phyloP scores from a whole-genome alignment of 805 yeast species.

The Metschnikowia proteae region DNA sequence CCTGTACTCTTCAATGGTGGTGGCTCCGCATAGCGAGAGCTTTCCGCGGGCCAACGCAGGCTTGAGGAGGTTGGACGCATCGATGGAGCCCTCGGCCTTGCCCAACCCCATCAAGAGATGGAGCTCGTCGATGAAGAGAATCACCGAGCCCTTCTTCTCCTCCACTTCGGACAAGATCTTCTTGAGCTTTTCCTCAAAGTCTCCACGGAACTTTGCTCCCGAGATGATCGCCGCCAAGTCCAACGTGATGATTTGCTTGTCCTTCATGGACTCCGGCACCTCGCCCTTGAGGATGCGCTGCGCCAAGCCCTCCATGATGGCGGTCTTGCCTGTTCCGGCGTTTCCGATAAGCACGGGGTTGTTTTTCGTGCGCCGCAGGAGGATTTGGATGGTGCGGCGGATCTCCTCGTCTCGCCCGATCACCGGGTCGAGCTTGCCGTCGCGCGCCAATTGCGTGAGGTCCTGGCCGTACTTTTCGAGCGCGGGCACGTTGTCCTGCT shows the following conservation, averaged over 20 bases:
- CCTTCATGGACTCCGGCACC: conserved; percentile 91
- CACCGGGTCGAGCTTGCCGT: conserved; percentile 93
- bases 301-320: conserved; percentile 94
- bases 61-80: conserved; percentile 88
- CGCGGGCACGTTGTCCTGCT: conserved; percentile 60
- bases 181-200: conserved; percentile 88
- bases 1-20: conserved; percentile 88
- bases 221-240: conserved; percentile 88
- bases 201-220: conserved; percentile 95
- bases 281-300: conserved; percentile 88
- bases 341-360: conserved; percentile 93
- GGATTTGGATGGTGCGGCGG: conserved; percentile 84
- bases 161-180: conserved; percentile 79
- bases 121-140: conserved; percentile 85
- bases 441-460: conserved; percentile 78
- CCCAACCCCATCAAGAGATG: conserved; percentile 89
- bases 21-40: conserved; percentile 93
- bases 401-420: conserved; percentile 97
- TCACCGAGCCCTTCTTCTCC: conserved; percentile 67
- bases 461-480: conserved; percentile 82
- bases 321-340: conserved; percentile 98
- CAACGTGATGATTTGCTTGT: conserved; percentile 75
- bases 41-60: conserved; percentile 93
- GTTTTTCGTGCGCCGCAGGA: conserved; percentile 89
- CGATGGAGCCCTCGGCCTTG: conserved; percentile 91